Base-by-base conservation (phyloP, 192 early-diverging fungal species). In the Coemansia asiatica region DNA sequence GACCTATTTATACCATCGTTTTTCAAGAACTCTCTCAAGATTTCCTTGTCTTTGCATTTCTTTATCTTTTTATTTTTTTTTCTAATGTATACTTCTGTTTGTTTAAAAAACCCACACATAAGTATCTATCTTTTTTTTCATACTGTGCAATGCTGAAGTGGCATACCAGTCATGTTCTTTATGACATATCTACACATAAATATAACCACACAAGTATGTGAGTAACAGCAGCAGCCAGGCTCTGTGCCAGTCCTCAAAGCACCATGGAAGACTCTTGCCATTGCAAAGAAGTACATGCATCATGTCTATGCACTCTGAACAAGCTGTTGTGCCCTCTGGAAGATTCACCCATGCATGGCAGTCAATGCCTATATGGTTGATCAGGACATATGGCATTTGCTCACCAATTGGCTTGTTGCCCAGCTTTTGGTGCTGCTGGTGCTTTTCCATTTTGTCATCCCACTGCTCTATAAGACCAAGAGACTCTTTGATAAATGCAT, bases 201-300 rank as follows among this genome's bases (percentile, higher is more conserved):
- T 0, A 92, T 94, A 13, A 97, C 89, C 12, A 96, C 86, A 71
- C 93, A 95, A 26, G 90, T 94, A 49, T 92, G 69, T 66, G 87
- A 88, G 71, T 87, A 87, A 60, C 95, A 94, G 21, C 95, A 94
- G 28, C 87, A 88, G 0, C 95, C 95, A 35, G 94, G 94, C 66
- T 91, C 86, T 88, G 59, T 92, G 84, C 96, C 96, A 99, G 69
- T 99, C 94, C 62, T 95, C 95, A 65, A 97, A 97, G n/a, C 93
- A 85, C 96, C 96, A 98, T 44, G 91, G 85, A 18, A 94, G 81
- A 22, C 90, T 90, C 25, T 86, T 75, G 18, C 89, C 89, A 64
- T 93, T 86, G 21, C 84, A 73, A 63, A 86, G 72, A 27, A 86
- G 79, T 26, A 98, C 81, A 21, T 86, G 85, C 26, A 88, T 89